These are phyloP conservation scores for Cladophialophora carrionii DNA, from an alignment of 2,329 filamentous ascomycete genomes.

Conservation along the genomic window DNA sequence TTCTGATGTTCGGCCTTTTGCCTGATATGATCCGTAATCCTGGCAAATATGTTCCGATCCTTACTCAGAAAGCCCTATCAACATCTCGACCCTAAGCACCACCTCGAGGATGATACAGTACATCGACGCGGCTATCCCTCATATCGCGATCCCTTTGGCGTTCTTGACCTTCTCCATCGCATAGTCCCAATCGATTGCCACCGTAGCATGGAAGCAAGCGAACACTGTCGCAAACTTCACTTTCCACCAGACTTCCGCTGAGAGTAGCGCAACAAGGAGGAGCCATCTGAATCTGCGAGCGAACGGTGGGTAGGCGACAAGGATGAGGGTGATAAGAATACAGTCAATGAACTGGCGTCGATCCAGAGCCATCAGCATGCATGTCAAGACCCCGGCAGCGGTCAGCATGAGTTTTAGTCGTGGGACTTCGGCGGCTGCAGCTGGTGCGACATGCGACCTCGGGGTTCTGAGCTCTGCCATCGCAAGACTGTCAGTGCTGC, in stretches of 20 bases:
- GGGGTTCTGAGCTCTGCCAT: neutral
- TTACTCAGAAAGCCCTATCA: neutral
- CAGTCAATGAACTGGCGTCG: constrained; percentile 8
- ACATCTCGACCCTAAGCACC: neutral
- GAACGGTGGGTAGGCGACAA: constrained; percentile 15
- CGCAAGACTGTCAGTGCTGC: neutral
- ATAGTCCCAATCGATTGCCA: neutral
- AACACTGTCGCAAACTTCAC: constrained; percentile 8
- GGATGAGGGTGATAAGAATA: constrained; percentile 11
- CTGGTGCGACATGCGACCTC: neutral
- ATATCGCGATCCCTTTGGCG: neutral
- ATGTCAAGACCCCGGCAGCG: neutral
- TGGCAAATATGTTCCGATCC: neutral
- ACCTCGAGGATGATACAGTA: neutral
- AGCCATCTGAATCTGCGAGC: constrained; percentile 7
- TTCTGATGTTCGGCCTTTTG: neutral
- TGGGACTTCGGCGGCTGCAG: neutral
- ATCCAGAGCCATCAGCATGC: neutral
- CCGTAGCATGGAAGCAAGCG: neutral
- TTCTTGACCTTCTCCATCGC: neutral
- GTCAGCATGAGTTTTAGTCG: neutral
- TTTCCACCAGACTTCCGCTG: neutral
- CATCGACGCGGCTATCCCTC: neutral
- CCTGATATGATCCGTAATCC: neutral
- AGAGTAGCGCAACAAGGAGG: constrained; percentile 9